Percentiles rank a stretch among this genome's conserved stretches.
These are phyloP conservation scores for Trichodelitschia bisporula DNA, from an alignment of 495 filamentous ascomycete species.

Conservation along the genomic window DNA sequence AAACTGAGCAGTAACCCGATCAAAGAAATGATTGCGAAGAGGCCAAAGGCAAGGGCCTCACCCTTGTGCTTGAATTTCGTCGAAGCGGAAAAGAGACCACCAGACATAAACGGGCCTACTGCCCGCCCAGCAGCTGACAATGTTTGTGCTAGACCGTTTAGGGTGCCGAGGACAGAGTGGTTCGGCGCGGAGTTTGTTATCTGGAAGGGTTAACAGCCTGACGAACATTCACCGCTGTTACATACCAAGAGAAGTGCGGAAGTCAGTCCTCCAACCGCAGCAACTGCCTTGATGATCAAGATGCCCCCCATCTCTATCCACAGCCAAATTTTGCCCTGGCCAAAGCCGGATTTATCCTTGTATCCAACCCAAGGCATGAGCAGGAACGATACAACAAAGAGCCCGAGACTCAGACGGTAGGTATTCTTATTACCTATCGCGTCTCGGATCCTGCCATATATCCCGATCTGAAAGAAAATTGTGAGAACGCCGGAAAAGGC, in stretches of 20 bases:
- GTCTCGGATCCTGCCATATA: constrained; percentile 58
- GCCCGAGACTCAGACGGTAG: constrained; percentile 57
- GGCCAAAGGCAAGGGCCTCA: constrained; percentile 60
- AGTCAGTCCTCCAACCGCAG: constrained; percentile 69
- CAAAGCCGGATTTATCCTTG: constrained; percentile 24
- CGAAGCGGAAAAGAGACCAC: constrained; percentile 54
- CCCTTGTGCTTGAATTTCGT: constrained; percentile 48
- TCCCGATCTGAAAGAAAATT: constrained; percentile 66
- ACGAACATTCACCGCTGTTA: background rate
- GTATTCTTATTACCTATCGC: constrained; percentile 66
- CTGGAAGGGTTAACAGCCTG: constrained; percentile 18
- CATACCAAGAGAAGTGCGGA: constrained; percentile 66
- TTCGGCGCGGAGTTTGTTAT: constrained; percentile 85
- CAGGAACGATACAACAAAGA: constrained; percentile 60
- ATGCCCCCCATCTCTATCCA: constrained; percentile 57
- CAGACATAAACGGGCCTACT: constrained; percentile 69
- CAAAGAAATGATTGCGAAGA: constrained; percentile 58
- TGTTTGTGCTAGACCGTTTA: constrained; percentile 88
- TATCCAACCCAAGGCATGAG: constrained; percentile 81
- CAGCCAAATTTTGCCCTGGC: constrained; percentile 30
- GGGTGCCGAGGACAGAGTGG: constrained; percentile 60
- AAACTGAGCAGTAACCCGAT: constrained; percentile 54
- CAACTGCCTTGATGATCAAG: constrained; percentile 68
- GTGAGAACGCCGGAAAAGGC: constrained; percentile 65
- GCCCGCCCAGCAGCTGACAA: constrained; percentile 79